Evolutionary conservation across 2,329 filamentous ascomycete species (phyloP), one percentile per base, ranked within the genome.

Genomic region (Trichoderma sp.): DNA sequence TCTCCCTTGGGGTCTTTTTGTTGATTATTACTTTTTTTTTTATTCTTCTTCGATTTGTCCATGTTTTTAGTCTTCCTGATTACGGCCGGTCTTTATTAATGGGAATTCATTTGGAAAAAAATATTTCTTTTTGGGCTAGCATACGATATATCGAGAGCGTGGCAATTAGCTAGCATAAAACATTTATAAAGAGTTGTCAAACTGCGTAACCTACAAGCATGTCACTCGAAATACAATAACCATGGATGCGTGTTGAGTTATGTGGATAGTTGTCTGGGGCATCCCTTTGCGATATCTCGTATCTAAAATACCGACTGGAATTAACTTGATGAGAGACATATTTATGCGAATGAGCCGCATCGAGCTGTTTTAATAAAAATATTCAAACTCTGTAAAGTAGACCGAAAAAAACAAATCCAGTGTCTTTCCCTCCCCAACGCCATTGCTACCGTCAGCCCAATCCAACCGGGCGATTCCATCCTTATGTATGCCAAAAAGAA

Each of bases 391-490:
- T 51, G n/a, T 51, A 21, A 11, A 21, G 4, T 9, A 47, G 43
- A 51, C 56, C 30, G n/a, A 18, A 70, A 70, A 24, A 30, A 30
- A 18, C 18, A 51, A 34, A 39, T 21, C 34, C 28, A n/a, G 14
- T 64, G 32, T n/a, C 70, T 57, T 51, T 26, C 62, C 15, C 21
- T 56, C 47, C 12, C 26, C 58, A 69, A 72, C 71, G 71, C 71
- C 71, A 64, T 62, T 63, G 24, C 69, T 43, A 18, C 51, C 67
- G 58, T 39, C 68, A 39, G 30, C 60, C 68, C 57, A 15, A 62
- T 64, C 56, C 58, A 51, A 57, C 21, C 18, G 21, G 68, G 47
- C 43, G 36, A 57, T 43, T 34, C 30, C 68, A 47, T 56, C 47
- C 47, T 64, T 47, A 70, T 70, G 57, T 58, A 64, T 64, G 26